Base-by-base conservation (phyloP, 2,329 filamentous ascomycete species). In the Aspergillus sclerotialis region DNA sequence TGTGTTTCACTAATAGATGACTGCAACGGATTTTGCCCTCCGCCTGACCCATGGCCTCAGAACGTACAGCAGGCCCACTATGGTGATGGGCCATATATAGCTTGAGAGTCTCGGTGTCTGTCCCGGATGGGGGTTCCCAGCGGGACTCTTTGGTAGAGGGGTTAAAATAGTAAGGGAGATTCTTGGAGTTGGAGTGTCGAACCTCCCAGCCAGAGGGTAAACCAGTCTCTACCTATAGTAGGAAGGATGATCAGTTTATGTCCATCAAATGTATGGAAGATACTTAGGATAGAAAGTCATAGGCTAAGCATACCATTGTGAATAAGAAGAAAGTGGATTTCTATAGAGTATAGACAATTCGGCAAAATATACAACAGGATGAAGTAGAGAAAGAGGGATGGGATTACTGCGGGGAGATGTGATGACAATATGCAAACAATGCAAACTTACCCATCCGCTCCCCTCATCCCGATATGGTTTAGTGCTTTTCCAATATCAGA, bases 81-180 rank as follows among this genome's bases (percentile, higher is more conserved):
- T 95, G 88, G 63, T 94, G 77, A 50, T 76, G 73, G 24, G 84
- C 87, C 88, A 98, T 96, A 72, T 93, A 95, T 43, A 78, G 64
- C 73, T 95, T 96, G 46, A 98, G 78, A 67, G 84, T 87, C 51
- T 95, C 88, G 38, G 84, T 84, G 66, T 98, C 86, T 50, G 89
- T 92, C 45, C 82, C 85, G 28, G 76, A 62, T 7, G 92, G 92
- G 3, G 92, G 90, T 60, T 96, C 92, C 92, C 92, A 98, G 66
- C 86, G 79, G 44, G 92, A 96, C 59, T 87, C 80, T 62, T 89
- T 90, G 44, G 87, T 85, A 49, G 67, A 69, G 29, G 82, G 71
- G 67, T 95, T 93, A 82, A 95, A 96, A 72, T 96, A 98, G 73
- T 98, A 98, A 24, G 92, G 92, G 23, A 96, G 82, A 68, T 94